Conservation (phyloP, 345 rosid species). For the Citrus inodora region DNA sequence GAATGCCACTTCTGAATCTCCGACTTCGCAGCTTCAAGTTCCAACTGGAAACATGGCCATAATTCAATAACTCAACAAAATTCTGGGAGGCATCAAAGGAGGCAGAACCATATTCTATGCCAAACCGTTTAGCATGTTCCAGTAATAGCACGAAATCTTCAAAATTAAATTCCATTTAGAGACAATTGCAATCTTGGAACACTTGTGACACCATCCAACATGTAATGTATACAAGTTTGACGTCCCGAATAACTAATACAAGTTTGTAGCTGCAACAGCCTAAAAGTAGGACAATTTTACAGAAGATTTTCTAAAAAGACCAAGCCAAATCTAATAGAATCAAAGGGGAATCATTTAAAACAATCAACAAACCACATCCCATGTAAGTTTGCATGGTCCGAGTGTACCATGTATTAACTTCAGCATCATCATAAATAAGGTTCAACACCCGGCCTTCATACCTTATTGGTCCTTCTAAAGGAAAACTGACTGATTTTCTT, state of each 20-base stretch:
- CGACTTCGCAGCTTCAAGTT: constrained; percentile 74
- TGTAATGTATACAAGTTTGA: not conserved
- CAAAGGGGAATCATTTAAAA: not conserved
- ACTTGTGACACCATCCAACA: not conserved
- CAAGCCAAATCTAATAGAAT: not conserved
- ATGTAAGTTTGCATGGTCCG: not conserved
- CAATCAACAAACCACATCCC: not conserved
- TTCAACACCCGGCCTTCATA: not conserved
- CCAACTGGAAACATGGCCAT: constrained; percentile 35
- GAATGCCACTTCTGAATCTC: constrained; percentile 86
- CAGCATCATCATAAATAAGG: not conserved
- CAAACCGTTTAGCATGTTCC: not conserved
- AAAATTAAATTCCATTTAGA: not conserved
- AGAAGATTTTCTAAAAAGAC: not conserved
- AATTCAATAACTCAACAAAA: not conserved
- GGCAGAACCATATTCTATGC: not conserved
- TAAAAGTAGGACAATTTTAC: not conserved
- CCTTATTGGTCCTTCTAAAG: not conserved
- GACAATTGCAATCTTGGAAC: not conserved
- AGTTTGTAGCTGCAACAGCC: not conserved
- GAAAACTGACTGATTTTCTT: not conserved
- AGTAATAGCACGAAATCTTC: not conserved
- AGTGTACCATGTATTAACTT: not conserved
- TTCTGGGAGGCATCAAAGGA: not conserved
- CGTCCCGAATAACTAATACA: not conserved